These are phyloP conservation scores for Euphorbia tirucalli DNA, from an alignment of 345 rosid species.

Conservation along the genomic window DNA sequence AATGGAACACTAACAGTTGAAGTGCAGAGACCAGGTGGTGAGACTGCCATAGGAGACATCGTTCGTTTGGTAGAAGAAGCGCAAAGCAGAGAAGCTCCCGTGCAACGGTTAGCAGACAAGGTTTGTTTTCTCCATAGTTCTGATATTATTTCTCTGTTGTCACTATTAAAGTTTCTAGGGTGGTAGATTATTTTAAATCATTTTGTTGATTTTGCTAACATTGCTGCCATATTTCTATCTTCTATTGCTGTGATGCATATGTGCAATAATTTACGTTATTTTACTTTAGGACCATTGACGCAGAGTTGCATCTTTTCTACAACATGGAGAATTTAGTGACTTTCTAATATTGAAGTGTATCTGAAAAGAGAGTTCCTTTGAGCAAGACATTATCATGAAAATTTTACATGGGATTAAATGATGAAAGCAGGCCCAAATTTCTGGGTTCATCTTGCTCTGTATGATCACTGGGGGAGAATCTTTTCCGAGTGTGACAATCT, in stretches of 20 bases:
- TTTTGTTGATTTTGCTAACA: neutral
- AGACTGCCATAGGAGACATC: conserved; percentile 90
- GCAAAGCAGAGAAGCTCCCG: conserved; percentile 92
- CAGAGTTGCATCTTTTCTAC: neutral
- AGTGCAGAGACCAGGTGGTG: conserved; percentile 94
- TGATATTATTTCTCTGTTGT: conserved; percentile 5
- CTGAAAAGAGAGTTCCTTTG: neutral
- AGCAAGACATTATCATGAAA: neutral
- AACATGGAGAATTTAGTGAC: neutral
- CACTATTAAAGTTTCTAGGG: no score
- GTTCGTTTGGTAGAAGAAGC: conserved; percentile 97
- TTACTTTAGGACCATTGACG: neutral
- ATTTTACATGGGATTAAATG: neutral
- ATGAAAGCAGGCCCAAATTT: neutral
- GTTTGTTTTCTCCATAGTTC: conserved; percentile 33
- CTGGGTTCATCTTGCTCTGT: neutral
- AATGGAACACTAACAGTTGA: conserved; percentile 91
- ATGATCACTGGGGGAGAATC: neutral
- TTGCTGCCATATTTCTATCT: neutral
- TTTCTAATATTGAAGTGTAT: neutral
- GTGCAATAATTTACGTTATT: neutral
- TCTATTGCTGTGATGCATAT: neutral
- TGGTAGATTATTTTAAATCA: neutral
- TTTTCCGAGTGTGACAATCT: neutral
- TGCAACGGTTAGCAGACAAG: conserved; percentile 94